Percentiles rank a stretch among this genome's conserved stretches.
Evolutionary conservation across 2,329 filamentous ascomycete species (phyloP).

Genomic region (Penicillium sp.): DNA sequence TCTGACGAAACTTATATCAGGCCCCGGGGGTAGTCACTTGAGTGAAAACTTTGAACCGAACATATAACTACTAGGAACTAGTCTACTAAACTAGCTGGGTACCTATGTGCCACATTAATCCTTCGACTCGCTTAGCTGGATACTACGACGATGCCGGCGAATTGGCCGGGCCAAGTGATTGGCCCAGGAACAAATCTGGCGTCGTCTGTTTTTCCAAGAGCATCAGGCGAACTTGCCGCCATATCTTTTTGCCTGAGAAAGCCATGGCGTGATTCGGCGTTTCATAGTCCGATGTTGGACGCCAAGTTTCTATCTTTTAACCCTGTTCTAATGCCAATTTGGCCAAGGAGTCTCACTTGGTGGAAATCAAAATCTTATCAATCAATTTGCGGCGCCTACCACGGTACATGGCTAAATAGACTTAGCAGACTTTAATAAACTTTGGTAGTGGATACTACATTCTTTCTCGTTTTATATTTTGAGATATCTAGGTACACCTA

Average conservation of each 20-base stretch:
- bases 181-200: not conserved
- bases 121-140: not conserved
- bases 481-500: too few species aligned
- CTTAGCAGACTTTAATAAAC: not conserved
- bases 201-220: not conserved
- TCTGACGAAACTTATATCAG: not conserved
- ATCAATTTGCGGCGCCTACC: not conserved
- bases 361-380: not conserved
- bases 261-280: not conserved
- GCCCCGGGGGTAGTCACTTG: not conserved
- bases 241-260: not conserved
- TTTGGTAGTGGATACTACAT: not conserved
- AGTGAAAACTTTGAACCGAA: not conserved
- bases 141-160: not conserved
- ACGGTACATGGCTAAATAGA: not conserved
- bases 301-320: not conserved
- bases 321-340: not conserved
- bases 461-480: too few species aligned
- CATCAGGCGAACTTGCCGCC: not conserved
- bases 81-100: not conserved
- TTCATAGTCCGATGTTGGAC: not conserved
- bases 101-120: not conserved
- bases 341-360: not conserved
- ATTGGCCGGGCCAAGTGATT: not conserved
- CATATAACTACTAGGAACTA: too few species aligned